Evolutionary conservation across 768 basidiomycete genomes (phyloP).

Genomic region (Boletus huronensis): DNA sequence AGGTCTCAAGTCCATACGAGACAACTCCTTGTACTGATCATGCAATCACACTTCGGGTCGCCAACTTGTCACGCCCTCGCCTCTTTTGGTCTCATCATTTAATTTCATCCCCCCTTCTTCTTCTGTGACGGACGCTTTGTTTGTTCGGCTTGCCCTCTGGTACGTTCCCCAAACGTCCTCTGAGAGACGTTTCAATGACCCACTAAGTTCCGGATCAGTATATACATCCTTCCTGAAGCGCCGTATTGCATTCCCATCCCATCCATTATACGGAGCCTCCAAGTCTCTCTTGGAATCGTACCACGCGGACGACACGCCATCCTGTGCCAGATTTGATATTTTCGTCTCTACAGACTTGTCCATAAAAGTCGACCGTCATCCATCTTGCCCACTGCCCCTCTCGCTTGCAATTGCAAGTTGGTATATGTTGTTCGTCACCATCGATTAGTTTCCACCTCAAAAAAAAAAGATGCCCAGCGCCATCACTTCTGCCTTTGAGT

Average conservation of each 20-base stretch:
- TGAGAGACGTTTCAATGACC: slow-evolving; percentile 26
- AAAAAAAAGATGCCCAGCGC: slow-evolving; percentile 18
- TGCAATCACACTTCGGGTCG: slow-evolving; percentile 28
- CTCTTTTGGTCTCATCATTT: slow-evolving; percentile 31
- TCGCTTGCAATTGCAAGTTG: slow-evolving; percentile 23
- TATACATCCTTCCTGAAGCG: slow-evolving; percentile 22
- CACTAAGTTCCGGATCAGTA: slow-evolving; percentile 28
- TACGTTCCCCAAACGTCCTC: slow-evolving; percentile 28
- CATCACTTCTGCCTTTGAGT: slow-evolving; percentile 18
- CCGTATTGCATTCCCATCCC: slow-evolving; percentile 17
- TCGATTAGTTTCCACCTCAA: slow-evolving; percentile 7
- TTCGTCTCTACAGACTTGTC: slow-evolving; percentile 8
- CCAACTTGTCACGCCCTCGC: slow-evolving; percentile 19
- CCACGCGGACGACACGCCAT: slow-evolving; percentile 31
- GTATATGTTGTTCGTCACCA: slow-evolving; percentile 20
- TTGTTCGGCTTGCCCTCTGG: slow-evolving; percentile 23
- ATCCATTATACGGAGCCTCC: slow-evolving; percentile 18
- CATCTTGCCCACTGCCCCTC: slow-evolving; percentile 34
- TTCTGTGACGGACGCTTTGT: slow-evolving; percentile 31
- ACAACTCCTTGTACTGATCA: slow-evolving; percentile 20
- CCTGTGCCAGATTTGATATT: slow-evolving; percentile 36
- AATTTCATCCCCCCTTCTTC: slow-evolving; percentile 27
- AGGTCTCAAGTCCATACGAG: slow-evolving; percentile 20
- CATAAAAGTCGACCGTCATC: slow-evolving; percentile 25
- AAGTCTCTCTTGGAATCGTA: slow-evolving; percentile 9